Evolutionary conservation across 495 filamentous ascomycete species (phyloP).

Genomic region (Cenococcum geophilum): DNA sequence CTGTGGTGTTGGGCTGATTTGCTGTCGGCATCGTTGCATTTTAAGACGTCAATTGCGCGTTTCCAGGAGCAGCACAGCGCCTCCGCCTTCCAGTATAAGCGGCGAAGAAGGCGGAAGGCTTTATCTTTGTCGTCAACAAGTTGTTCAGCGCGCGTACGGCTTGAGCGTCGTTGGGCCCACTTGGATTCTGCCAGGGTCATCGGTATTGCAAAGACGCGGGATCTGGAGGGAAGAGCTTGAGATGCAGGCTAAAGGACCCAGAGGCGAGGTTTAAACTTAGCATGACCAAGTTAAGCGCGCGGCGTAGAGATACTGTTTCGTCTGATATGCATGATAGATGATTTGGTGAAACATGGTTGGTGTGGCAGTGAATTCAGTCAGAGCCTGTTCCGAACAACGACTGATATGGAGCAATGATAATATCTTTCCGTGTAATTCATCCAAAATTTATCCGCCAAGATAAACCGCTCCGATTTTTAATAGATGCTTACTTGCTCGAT

Average conservation of each 20-base stretch:
- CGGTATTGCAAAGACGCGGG: neutral
- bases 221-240: neutral
- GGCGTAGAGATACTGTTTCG: neutral
- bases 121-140: constrained; percentile 24
- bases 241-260: neutral
- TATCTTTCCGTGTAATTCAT: too few relatives aligned
- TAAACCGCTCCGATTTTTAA: too few relatives aligned
- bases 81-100: constrained; percentile 28
- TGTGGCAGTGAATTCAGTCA: neutral
- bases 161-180: neutral
- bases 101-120: constrained; percentile 13
- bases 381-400: neutral
- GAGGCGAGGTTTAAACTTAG: neutral
- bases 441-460: too few relatives aligned
- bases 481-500: too few relatives aligned
- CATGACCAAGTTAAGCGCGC: neutral
- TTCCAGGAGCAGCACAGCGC: constrained; percentile 14
- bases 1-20: neutral
- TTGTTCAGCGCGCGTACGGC: constrained; percentile 12
- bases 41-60: constrained; percentile 20
- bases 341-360: neutral
- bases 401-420: too few relatives aligned
- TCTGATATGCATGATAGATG: too few relatives aligned
- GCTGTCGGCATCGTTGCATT: neutral
- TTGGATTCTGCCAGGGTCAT: constrained; percentile 1